phyloP scores from a whole-genome alignment of 2,329 filamentous ascomycete species.

The Phialophora expanda region DNA sequence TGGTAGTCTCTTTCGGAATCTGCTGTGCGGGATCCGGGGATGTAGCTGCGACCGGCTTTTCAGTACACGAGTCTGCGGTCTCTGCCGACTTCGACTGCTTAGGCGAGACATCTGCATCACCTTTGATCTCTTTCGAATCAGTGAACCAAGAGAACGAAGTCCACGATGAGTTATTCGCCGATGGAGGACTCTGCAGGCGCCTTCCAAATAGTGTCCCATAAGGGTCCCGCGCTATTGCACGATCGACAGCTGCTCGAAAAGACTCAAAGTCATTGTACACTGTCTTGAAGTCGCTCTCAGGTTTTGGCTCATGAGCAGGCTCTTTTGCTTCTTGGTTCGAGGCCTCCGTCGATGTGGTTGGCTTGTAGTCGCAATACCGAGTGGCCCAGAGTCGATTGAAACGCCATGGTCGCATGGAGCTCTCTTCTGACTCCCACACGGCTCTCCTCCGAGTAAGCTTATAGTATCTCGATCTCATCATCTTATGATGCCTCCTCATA shows the following conservation, averaged over 20 bases:
- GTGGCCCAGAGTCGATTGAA: conserved; percentile 13
- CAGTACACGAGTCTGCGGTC: conserved; percentile 4
- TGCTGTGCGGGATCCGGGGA: neutral
- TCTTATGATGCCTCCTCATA: conserved; percentile 34
- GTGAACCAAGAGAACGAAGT: conserved; percentile 44
- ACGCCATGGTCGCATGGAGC: conserved; percentile 24
- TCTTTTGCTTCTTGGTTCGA: conserved; percentile 21
- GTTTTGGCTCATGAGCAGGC: neutral
- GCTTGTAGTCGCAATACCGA: conserved; percentile 26
- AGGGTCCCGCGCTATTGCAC: conserved; percentile 47
- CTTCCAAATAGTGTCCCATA: conserved; percentile 50
- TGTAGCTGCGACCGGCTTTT: neutral
- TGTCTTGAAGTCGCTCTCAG: conserved; percentile 10
- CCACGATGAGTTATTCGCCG: conserved; percentile 38
- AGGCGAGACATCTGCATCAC: neutral
- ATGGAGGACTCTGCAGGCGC: conserved; percentile 38
- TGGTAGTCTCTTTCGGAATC: neutral
- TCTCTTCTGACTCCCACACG: conserved; percentile 37
- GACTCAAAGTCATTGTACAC: conserved; percentile 44
- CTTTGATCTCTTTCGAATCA: conserved; percentile 28
- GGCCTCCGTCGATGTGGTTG: conserved; percentile 27
- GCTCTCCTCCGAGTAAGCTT: conserved; percentile 34
- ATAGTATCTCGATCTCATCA: conserved; percentile 38
- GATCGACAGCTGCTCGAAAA: conserved; percentile 45
- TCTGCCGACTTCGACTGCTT: conserved; percentile 12